These are phyloP conservation scores for Limonomyces culmigenus DNA, from an alignment of 1,284 basidiomycete genomes.

Conservation along the genomic window DNA sequence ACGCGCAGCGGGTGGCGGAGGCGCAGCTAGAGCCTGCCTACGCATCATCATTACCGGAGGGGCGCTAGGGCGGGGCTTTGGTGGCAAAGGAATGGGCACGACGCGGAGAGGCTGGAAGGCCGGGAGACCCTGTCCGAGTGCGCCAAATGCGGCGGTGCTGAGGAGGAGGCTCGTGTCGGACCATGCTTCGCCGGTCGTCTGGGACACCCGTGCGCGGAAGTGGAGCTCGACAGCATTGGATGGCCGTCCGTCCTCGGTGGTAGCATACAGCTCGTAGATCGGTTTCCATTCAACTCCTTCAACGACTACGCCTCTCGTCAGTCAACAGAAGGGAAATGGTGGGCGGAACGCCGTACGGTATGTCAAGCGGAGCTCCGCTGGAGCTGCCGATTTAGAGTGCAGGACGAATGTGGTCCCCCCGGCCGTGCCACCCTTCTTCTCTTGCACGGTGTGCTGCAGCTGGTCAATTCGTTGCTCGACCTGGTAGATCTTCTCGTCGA, in stretches of 20 bases:
- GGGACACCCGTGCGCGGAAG: slow-evolving; percentile 35
- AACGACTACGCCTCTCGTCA: no score
- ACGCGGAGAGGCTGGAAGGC: slow-evolving; percentile 17
- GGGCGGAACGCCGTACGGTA: no score
- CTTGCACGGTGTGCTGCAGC: slow-evolving; percentile 14
- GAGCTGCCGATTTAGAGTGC: slow-evolving; percentile 16
- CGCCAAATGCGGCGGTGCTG: slow-evolving; percentile 26
- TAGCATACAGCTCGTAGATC: slow-evolving; percentile 38
- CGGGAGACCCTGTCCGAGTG: slow-evolving; percentile 14
- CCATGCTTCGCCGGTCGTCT: slow-evolving; percentile 49
- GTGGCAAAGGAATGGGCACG: slow-evolving; percentile 6
- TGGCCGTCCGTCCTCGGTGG: slow-evolving; percentile 24
- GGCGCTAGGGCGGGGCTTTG: no score
- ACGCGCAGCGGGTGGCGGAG: background rate
- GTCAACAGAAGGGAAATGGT: no score
- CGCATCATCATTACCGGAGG: no score
- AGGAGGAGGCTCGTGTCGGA: slow-evolving; percentile 27
- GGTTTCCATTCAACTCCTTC: slow-evolving; percentile 38
- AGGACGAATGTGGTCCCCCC: slow-evolving; percentile 23
- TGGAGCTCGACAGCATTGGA: slow-evolving; percentile 27
- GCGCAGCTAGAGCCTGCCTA: no score
- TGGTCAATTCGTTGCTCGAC: slow-evolving; percentile 22
- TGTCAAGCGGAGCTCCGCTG: slow-evolving; percentile 29
- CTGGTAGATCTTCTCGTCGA: slow-evolving; percentile 23
- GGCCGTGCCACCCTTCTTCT: slow-evolving; percentile 18